Evolutionary conservation across 2,329 filamentous ascomycete species (phyloP).

Genomic region (Lecanicillium sp.): DNA sequence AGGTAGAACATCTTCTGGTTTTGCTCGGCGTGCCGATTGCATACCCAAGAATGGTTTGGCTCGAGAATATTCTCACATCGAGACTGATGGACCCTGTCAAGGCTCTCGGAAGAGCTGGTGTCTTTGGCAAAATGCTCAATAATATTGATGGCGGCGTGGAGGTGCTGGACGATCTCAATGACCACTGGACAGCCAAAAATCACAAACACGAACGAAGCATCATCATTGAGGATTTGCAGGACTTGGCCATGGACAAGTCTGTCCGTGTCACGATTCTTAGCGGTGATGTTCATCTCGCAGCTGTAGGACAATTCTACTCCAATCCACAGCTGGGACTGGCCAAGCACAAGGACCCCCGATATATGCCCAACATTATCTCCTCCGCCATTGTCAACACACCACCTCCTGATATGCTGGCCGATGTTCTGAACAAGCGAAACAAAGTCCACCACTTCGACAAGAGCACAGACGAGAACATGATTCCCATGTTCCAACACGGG

Average conservation of each 20-base stretch:
- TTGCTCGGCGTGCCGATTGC: conserved; percentile 78
- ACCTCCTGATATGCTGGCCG: conserved; percentile 78
- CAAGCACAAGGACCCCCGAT: conserved; percentile 89
- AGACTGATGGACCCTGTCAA: conserved; percentile 84
- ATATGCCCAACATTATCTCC: conserved; percentile 94
- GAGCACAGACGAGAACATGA: conserved; percentile 91
- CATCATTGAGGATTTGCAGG: conserved; percentile 85
- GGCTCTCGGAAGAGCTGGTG: conserved; percentile 72
- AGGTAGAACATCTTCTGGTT: conserved; percentile 85
- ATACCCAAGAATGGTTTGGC: conserved; percentile 68
- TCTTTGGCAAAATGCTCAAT: conserved; percentile 77
- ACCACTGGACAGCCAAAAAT: conserved; percentile 95
- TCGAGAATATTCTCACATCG: conserved; percentile 75
- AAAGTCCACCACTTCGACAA: conserved; percentile 67
- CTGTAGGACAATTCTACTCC: conserved; percentile 90
- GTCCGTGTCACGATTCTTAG: conserved; percentile 86
- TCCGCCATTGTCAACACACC: conserved; percentile 93
- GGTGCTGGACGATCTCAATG: conserved; percentile 85
- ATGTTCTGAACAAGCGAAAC: conserved; percentile 90
- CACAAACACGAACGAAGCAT: conserved; percentile 87
- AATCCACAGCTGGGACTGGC: conserved; percentile 72
- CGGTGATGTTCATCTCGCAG: conserved; percentile 89
- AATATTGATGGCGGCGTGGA: conserved; percentile 89
- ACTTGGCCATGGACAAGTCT: conserved; percentile 87
- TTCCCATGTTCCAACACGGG: conserved; percentile 83